Percentiles rank a stretch among this genome's conserved stretches.
phyloP scores from a whole-genome alignment of 768 basidiomycete species.

The Suillus variegatus region DNA sequence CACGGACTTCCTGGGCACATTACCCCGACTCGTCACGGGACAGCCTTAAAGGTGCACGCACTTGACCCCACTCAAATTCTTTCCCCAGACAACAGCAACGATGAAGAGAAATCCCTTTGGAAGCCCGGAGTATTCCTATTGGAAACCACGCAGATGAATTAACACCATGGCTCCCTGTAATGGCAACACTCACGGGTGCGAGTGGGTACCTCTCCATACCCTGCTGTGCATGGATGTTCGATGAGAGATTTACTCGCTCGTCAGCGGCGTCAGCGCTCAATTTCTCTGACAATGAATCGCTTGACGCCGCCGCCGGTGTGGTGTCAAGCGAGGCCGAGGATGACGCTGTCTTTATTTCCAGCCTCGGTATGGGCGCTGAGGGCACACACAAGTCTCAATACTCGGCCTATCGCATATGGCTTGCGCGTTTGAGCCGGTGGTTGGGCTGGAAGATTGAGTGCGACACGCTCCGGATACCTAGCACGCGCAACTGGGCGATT shows the following conservation, averaged over 20 bases:
- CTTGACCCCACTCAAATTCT: constrained; percentile 58
- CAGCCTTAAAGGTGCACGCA: constrained; percentile 62
- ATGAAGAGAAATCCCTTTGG: constrained; percentile 26
- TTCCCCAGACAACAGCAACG: constrained; percentile 19
- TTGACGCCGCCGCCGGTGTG: constrained; percentile 20
- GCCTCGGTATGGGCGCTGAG: constrained; percentile 62
- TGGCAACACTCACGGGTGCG: constrained; percentile 61
- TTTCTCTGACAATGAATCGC: constrained; percentile 23
- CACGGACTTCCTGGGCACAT: constrained; percentile 79
- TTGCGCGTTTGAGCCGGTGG: constrained; percentile 67
- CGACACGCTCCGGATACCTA: constrained; percentile 87
- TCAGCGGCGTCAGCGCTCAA: constrained; percentile 25
- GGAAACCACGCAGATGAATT: constrained; percentile 97
- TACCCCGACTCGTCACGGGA: constrained; percentile 69
- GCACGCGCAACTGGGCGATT: constrained; percentile 92
- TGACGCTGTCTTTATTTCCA: constrained; percentile 37
- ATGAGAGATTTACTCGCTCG: constrained; percentile 60
- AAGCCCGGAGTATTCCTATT: constrained; percentile 70
- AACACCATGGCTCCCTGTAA: constrained; percentile 90
- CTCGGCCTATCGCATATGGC: constrained; percentile 83
- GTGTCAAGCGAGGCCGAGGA: constrained; percentile 15
- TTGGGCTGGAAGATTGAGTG: constrained; percentile 89
- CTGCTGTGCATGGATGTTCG: constrained; percentile 88
- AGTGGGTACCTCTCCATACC: constrained; percentile 84
- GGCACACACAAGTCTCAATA: constrained; percentile 70